phyloP scores from a whole-genome alignment of 176 grass and related monocot species.

The Carex littledalei region DNA sequence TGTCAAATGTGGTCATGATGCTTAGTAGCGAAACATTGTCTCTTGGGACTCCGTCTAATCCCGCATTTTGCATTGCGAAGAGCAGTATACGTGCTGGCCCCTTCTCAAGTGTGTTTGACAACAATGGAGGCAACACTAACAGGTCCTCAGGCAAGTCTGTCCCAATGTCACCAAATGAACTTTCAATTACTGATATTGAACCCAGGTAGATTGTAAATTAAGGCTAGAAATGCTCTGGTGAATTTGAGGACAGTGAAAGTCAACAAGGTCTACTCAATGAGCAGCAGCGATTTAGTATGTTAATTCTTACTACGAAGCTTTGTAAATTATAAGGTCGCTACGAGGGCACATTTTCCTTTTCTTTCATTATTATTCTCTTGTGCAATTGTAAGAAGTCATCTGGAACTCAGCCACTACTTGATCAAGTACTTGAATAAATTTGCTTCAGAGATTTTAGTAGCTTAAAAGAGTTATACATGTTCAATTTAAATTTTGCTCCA shows the following conservation, averaged over 20 bases:
- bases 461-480: not conserved
- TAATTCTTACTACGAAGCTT: not conserved
- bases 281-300: not conserved
- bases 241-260: not conserved
- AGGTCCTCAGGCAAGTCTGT: not conserved
- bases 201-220: conserved; percentile 19
- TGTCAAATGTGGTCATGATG: conserved; percentile 29
- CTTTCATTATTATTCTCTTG: not conserved
- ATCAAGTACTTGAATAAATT: not conserved
- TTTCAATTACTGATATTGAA: conserved; percentile 32
- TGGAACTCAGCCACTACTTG: not conserved
- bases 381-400: not conserved
- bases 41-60: conserved; percentile 2
- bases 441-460: not conserved
- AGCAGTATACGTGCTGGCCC: not conserved
- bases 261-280: not conserved
- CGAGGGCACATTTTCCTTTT: not conserved
- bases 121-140: not conserved
- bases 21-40: conserved; percentile 28
- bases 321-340: not conserved
- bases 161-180: conserved; percentile 24
- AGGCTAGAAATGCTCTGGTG: not conserved
- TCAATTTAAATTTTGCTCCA: not conserved
- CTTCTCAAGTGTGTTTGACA: not conserved
- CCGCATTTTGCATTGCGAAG: conserved; percentile 25